These are phyloP conservation scores for Ceratocystis eucalypticola DNA, from an alignment of 2,329 filamentous ascomycete species.

Conservation along the genomic window DNA sequence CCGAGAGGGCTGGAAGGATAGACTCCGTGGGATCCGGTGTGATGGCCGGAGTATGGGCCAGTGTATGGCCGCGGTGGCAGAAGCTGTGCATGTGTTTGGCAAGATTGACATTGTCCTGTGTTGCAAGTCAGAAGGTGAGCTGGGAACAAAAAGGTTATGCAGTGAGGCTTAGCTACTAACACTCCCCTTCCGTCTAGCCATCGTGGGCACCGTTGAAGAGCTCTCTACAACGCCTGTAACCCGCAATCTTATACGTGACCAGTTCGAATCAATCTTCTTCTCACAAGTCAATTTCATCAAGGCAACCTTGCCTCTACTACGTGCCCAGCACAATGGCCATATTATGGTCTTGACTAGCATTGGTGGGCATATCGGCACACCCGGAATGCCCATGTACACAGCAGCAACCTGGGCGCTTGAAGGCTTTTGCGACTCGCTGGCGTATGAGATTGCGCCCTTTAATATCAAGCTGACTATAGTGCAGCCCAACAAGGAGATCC, in stretches of 20 bases:
- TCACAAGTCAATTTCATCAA: constrained; percentile 94
- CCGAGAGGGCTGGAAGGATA: constrained; percentile 66
- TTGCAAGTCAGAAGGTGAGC: constrained; percentile 68
- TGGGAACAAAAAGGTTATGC: background rate
- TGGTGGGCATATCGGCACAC: constrained; percentile 83
- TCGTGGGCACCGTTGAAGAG: constrained; percentile 86
- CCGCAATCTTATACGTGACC: constrained; percentile 67
- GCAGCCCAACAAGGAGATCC: constrained; percentile 87
- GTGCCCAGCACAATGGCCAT: constrained; percentile 71
- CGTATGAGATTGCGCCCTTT: constrained; percentile 93
- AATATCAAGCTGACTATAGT: constrained; percentile 94
- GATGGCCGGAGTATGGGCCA: constrained; percentile 51
- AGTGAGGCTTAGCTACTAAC: background rate
- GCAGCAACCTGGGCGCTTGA: constrained; percentile 90
- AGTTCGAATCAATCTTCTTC: constrained; percentile 93
- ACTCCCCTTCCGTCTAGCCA: constrained; percentile 36
- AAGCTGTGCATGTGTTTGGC: constrained; percentile 72
- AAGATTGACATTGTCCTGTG: constrained; percentile 82
- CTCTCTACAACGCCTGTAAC: constrained; percentile 59
- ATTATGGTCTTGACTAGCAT: constrained; percentile 82
- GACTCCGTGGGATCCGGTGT: constrained; percentile 53
- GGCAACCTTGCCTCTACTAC: constrained; percentile 65
- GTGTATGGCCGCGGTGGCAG: constrained; percentile 75
- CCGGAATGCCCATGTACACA: constrained; percentile 80
- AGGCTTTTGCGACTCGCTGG: constrained; percentile 87